phyloP scores from a whole-genome alignment of 1,284 basidiomycete species.

The Tylopilus sp. region DNA sequence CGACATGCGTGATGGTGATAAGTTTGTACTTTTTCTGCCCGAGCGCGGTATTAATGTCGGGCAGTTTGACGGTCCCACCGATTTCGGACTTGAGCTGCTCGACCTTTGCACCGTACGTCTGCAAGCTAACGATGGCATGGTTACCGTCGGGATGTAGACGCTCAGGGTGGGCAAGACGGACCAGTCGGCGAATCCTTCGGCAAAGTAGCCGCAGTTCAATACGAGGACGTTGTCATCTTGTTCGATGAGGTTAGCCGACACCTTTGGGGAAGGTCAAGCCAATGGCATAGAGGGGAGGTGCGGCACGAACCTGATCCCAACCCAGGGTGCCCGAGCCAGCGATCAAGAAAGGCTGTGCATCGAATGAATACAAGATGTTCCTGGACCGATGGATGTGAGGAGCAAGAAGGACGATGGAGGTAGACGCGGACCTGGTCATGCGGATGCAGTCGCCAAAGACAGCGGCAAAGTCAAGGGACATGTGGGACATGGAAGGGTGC shows the following conservation, averaged over 20 bases:
- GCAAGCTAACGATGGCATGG: slow-evolving; percentile 49
- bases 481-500: slow-evolving; percentile 86
- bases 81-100: slow-evolving; percentile 81
- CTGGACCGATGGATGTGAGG: slow-evolving; percentile 34
- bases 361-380: slow-evolving; percentile 72
- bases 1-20: slow-evolving; percentile 92
- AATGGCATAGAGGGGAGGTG: neutral
- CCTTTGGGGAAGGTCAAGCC: slow-evolving; percentile 37
- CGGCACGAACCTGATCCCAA: slow-evolving; percentile 70
- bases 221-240: slow-evolving; percentile 80
- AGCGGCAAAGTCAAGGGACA: slow-evolving; percentile 86
- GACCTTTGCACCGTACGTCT: slow-evolving; percentile 89
- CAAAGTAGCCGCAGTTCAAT: slow-evolving; percentile 86
- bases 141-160: neutral
- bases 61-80: slow-evolving; percentile 67
- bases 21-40: slow-evolving; percentile 85
- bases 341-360: slow-evolving; percentile 85
- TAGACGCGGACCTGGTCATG: slow-evolving; percentile 62
- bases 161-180: slow-evolving; percentile 33
- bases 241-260: slow-evolving; percentile 80
- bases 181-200: slow-evolving; percentile 82
- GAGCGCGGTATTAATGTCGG: slow-evolving; percentile 72
- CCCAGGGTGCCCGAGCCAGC: slow-evolving; percentile 94
- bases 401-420: neutral
- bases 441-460: slow-evolving; percentile 90